phyloP scores from a whole-genome alignment of 805 yeast species.

The Dipodascopsis uninucleata region DNA sequence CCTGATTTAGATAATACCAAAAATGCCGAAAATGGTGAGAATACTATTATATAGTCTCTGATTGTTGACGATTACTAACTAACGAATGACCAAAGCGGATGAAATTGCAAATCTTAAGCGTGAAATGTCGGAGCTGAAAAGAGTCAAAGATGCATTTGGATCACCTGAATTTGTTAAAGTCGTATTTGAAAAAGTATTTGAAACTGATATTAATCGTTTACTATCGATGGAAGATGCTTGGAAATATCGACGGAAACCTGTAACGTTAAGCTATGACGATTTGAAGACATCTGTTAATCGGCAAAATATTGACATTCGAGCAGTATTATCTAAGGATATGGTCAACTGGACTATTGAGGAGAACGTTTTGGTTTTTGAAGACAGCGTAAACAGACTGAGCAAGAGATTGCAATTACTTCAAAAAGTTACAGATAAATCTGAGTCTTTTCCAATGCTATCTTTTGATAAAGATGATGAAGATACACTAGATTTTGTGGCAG shows the following conservation, averaged over 20 bases:
- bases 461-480: constrained; percentile 96
- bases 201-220: constrained; percentile 74
- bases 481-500: constrained; percentile 79
- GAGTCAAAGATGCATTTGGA: constrained; percentile 34
- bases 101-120: constrained; percentile 37
- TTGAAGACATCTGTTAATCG: constrained; percentile 9
- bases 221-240: constrained; percentile 69
- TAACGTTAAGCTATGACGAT: constrained; percentile 46
- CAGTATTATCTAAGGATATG: constrained; percentile 39
- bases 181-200: constrained; percentile 49
- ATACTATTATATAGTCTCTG: constrained; percentile 33
- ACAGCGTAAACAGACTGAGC: constrained; percentile 50
- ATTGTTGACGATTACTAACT: neutral
- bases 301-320: constrained; percentile 19
- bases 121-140: constrained; percentile 40
- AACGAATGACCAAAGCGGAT: constrained; percentile 22
- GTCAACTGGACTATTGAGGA: constrained; percentile 60
- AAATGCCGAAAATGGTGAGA: constrained; percentile 60
- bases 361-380: constrained; percentile 56
- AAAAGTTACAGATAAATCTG: constrained; percentile 27
- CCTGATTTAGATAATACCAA: constrained; percentile 63
- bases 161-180: constrained; percentile 36
- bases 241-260: constrained; percentile 69
- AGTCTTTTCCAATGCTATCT: constrained; percentile 26
- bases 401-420: constrained; percentile 39